Conservation (phyloP, 2,329 filamentous ascomycete genomes). For the Westerdykella aurantiaca region DNA sequence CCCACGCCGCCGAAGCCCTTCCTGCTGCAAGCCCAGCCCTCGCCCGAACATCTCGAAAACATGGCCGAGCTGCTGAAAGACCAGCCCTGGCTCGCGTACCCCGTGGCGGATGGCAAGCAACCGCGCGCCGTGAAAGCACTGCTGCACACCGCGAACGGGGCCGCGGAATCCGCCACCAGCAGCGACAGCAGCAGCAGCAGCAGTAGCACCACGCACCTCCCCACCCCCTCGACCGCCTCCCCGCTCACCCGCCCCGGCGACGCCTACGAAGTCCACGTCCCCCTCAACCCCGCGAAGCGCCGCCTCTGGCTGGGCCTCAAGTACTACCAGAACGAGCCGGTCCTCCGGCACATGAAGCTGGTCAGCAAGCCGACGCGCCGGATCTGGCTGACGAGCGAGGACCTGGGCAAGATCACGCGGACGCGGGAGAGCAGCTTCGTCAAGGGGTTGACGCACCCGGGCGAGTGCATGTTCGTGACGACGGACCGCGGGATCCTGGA, state of each 20-base stretch:
- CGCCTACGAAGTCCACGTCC: slow-evolving; percentile 24
- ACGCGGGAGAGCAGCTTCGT: slow-evolving; percentile 63
- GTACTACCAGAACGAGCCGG: slow-evolving; percentile 79
- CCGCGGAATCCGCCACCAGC: neutral
- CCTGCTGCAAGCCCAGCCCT: slow-evolving; percentile 25
- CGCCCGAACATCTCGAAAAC: slow-evolving; percentile 22
- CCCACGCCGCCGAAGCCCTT: slow-evolving; percentile 45
- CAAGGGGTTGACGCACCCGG: slow-evolving; percentile 65
- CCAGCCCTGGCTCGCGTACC: slow-evolving; percentile 40
- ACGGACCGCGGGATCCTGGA: slow-evolving; percentile 77
- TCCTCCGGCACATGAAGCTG: slow-evolving; percentile 60
- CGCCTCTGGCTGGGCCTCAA: slow-evolving; percentile 86
- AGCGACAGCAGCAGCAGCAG: too few species aligned
- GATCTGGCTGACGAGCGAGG: slow-evolving; percentile 59
- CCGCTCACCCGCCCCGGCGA: slow-evolving; percentile 11
- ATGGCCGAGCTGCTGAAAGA: slow-evolving; percentile 29
- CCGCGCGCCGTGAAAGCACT: neutral
- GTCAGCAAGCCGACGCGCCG: slow-evolving; percentile 70
- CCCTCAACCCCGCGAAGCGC: slow-evolving; percentile 62
- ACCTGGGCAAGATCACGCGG: slow-evolving; percentile 60
- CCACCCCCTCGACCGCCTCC: neutral
- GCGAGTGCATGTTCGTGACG: slow-evolving; percentile 74
- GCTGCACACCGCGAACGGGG: neutral
- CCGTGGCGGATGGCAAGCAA: slow-evolving; percentile 4
- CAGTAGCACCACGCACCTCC: neutral